Evolutionary conservation across 2,329 filamentous ascomycete genomes (phyloP), one percentile per base, ranked within the genome.

Genomic region (Talaromyces sp.): DNA sequence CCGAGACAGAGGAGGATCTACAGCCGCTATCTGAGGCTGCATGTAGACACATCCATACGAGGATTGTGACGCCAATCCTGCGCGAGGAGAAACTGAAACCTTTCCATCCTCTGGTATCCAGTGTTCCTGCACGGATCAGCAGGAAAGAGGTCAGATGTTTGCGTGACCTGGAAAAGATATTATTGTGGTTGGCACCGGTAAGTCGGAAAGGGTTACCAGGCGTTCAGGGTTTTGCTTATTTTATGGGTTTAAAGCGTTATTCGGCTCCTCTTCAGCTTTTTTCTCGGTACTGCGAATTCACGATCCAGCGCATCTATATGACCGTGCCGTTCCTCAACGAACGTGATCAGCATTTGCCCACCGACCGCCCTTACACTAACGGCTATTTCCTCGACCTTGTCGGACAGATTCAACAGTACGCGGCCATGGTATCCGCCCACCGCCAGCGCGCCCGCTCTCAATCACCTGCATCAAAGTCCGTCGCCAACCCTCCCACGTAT

Each of bases 361-460:
- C 85, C 76, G 93, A 97, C 76, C 88, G 89, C 69, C 91, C 92
- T 66, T 97, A 97, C 81, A 94, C 88, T 83, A 91, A 90, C 83
- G 91, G 91, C 73, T 97, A 97, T 79, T 97, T 97, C 74, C 88
- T 97, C 79, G 93, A 97, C 80, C 87, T 97, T 63, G 88, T 95
- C 74, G 91, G 95, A 74, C 92, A 97, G 84, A 92, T 97, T 69
- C 86, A 88, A 73, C 85, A 91, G 73, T 96, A 96, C 85, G 92
- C 91, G 63, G 85, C 87, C 69, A 90, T 94, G 74, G 86, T 97
- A 69, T 87, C 88, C 65, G 87, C 87, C 66, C 85, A 87, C 65
- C 88, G 91, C 70, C 84, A 88, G 69, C 86, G 86, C 69, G 81
- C 84, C 70, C 81, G 80, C 63, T 81, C 84, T 35, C 65, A 66